Evolutionary conservation across 257 asterid species (phyloP), one percentile per base, ranked within the genome.

Genomic region (Henckelia pumila): DNA sequence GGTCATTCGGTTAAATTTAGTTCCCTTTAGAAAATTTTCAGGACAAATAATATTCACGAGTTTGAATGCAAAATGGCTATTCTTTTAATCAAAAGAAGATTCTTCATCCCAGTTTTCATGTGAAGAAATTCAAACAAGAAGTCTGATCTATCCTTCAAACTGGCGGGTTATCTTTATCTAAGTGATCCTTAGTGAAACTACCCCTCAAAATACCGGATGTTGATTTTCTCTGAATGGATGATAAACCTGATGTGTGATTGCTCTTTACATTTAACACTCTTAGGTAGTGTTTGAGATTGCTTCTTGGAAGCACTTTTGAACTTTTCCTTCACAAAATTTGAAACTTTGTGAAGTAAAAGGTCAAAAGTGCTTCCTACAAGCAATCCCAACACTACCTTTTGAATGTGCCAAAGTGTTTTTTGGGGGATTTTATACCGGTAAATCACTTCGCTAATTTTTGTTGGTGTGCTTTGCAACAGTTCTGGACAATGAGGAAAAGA

Each of bases 401-500:
- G 64, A 64, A 58, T 63, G 68, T 40, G 62, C 63, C 25, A 19
- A 56, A 57, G 63, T 32, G 56, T 50, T 33, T 32, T 52, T 59
- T 25, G 61, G 1, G 61, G 37, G 67, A 55, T 67, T 20, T 29
- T 55, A 58, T 59, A 25, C 76, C 62, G 7, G 25, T 35, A 23
- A 26, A 56, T 63, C 61, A 58, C 55, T 25, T 67, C 47, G 71
- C 72, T 76, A 29, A 19, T 8, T 47, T 29, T 56, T 64, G 29
- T 60, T 75, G 64, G 56, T 35, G 56, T 76, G 21, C 71, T 65
- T 72, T 70, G 40, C 72, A 67, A 62, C 95, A 93, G 99, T 77
- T 74, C 49, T 69, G 79, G 95, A 88, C 70, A 79, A 71, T 58
- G 84, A 81, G 81, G 95, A 80, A 56, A 73, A 83, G 82, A 66